Conservation (phyloP, 306 rosid genomes). For the Ziziphus jujuba region DNA sequence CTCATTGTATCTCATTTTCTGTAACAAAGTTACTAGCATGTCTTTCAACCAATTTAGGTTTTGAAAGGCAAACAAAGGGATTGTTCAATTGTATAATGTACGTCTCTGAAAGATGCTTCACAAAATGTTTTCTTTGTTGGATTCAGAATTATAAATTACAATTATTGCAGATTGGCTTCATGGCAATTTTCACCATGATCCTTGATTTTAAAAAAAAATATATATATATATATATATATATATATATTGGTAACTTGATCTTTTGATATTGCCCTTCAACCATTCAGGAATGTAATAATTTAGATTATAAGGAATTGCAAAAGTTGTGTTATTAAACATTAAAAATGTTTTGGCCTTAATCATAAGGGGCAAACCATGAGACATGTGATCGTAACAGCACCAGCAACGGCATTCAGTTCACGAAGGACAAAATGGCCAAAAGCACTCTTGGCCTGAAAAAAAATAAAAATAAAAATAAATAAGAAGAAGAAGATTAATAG, state of each 20-base stretch:
- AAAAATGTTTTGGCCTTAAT: constrained; percentile 7
- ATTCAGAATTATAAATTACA: no score
- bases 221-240: no score
- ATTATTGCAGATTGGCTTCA: not conserved
- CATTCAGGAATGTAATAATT: no score
- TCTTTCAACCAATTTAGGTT: no score
- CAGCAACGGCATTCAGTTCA: constrained; percentile 79
- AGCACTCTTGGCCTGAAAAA: constrained; percentile 60
- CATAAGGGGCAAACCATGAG: constrained; percentile 64
- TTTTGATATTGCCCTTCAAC: not conserved
- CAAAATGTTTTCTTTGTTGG: not conserved
- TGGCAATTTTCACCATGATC: not conserved
- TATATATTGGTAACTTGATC: not conserved
- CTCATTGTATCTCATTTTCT: no score
- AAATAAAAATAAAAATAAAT: constrained; percentile 2
- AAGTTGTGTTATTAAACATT: constrained; percentile 1
- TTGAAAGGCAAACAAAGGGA: no score
- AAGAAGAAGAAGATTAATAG: not conserved
- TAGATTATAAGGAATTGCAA: not conserved
- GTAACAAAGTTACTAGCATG: no score
- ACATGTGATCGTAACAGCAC: constrained; percentile 86
- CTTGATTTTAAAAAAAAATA: no score
- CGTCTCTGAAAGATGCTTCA: not conserved
- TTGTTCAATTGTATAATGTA: no score
- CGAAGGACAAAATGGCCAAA: constrained; percentile 57